Evolutionary conservation across 78 protist species (phyloP).

Genomic region (Cavenderia fasciculata): DNA sequence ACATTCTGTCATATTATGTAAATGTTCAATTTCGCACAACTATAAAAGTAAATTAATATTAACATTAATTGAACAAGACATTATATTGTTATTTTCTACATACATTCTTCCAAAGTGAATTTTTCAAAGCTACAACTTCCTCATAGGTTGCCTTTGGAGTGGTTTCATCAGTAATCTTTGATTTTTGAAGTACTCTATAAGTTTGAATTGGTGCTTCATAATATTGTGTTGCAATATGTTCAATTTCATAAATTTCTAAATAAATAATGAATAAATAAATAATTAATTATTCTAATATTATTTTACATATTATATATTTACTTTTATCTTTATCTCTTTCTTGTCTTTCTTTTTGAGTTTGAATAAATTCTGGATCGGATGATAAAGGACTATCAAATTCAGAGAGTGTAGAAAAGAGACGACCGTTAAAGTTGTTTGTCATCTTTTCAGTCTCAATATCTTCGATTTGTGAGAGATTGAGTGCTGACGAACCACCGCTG

Average conservation of each 20-base stretch:
- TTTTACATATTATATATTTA: background rate
- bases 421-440: constrained; percentile 8
- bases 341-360: background rate
- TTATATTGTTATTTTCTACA: background rate
- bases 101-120: background rate
- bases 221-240: background rate
- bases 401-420: constrained; percentile 9
- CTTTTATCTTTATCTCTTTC: background rate
- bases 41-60: background rate
- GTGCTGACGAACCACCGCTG: background rate
- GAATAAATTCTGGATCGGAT: no score
- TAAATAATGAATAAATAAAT: background rate
- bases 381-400: constrained; percentile 25
- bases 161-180: background rate
- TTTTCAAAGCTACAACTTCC: background rate
- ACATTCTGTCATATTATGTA: background rate
- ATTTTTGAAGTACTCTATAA: constrained; percentile 1
- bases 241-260: constrained; percentile 19
- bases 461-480: background rate
- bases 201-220: constrained; percentile 12
- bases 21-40: constrained; percentile 11
- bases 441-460: constrained; percentile 29
- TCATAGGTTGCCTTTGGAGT: constrained; percentile 3
- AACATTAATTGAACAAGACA: background rate
- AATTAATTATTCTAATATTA: background rate